phyloP scores from a whole-genome alignment of 2,329 filamentous ascomycete species.

The Talaromyces rugulosus region DNA sequence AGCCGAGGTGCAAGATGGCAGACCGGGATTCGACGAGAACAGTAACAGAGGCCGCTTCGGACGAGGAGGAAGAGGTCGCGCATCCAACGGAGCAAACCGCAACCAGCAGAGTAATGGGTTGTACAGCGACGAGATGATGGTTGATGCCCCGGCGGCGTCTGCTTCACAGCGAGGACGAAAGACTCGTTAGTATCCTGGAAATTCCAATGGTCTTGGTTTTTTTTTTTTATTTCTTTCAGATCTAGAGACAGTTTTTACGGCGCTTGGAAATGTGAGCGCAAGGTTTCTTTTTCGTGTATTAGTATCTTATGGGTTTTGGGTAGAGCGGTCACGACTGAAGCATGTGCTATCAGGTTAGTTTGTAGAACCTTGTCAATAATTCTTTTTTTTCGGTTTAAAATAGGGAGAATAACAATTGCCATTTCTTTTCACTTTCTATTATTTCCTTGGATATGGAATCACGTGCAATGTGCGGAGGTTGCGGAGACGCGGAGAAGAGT shows the following conservation, averaged over 20 bases:
- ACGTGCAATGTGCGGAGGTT: conserved; percentile 14
- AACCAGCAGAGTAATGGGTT: conserved; percentile 19
- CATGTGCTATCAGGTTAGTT: background rate
- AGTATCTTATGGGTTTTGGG: background rate
- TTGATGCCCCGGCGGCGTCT: conserved; percentile 26
- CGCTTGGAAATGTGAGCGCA: background rate
- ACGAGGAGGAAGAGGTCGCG: conserved; percentile 6
- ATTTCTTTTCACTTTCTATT: background rate
- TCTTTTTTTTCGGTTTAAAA: background rate
- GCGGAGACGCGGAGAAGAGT: conserved; percentile 7
- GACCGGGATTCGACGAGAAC: conserved; percentile 24
- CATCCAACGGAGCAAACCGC: background rate
- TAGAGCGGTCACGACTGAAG: background rate
- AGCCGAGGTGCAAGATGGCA: conserved; percentile 30
- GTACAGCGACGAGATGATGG: conserved; percentile 40
- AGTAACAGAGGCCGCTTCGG: conserved; percentile 16
- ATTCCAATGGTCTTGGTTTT: background rate
- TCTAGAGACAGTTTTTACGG: background rate
- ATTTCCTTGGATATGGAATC: conserved; percentile 3
- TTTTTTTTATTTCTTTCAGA: background rate
- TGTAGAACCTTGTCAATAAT: background rate
- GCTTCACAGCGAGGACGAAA: conserved; percentile 9
- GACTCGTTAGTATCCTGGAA: conserved; percentile 1
- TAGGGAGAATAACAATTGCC: background rate
- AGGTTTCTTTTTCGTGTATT: background rate